Base-by-base conservation (phyloP, 495 filamentous ascomycete species). In the Penicillium taxi region DNA sequence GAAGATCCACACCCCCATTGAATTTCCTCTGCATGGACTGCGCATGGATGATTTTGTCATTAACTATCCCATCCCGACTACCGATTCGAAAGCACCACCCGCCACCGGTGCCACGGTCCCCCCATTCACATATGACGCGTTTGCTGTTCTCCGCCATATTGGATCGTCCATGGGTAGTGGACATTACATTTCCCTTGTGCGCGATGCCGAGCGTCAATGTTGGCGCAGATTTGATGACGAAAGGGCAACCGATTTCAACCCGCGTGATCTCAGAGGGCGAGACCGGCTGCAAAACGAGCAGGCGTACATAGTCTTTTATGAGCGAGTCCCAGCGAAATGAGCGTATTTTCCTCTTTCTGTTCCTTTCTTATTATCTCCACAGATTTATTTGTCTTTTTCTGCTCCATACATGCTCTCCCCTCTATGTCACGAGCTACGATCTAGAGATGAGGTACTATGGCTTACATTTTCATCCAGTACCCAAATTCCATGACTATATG, bases 151-250 rank as follows among this genome's bases (percentile, higher is more conserved):
- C 16, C 72, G 80, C 36, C 82, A 86, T 51, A 53, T 82, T 18
- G 82, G 82, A 12, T 66, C 59, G 1, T 74, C 72, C 1, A 62
- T 82, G 41, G 67, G 74, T 17, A 77, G 76, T 35, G 82, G 82
- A 3, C 82, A 86, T 56, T 86, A 86, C 47, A 75, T 80, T 11
- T 73, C 77, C 2, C 53, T 81, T 19, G 77, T 82, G 26, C 73
- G 71, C 30, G 80, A 84, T 49, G 66, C 65, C 20, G 74, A 66
- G 31, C 67, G 74, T 28, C 67, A 67, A 16, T 73, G 66, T 42
- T 86, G 82, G 82, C 69, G 73, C 9, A 60, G 63, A 17, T 86
- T 78, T 42, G 80, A 86, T 42, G 82, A 86, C 42, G 72, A 72
- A 8, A 64, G 67, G 40, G 63, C 67, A 2, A 65, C 47, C 5